Evolutionary conservation across 2,329 filamentous ascomycete species (phyloP), one percentile per base, ranked within the genome.

Genomic region (Alternaria brassicicola): DNA sequence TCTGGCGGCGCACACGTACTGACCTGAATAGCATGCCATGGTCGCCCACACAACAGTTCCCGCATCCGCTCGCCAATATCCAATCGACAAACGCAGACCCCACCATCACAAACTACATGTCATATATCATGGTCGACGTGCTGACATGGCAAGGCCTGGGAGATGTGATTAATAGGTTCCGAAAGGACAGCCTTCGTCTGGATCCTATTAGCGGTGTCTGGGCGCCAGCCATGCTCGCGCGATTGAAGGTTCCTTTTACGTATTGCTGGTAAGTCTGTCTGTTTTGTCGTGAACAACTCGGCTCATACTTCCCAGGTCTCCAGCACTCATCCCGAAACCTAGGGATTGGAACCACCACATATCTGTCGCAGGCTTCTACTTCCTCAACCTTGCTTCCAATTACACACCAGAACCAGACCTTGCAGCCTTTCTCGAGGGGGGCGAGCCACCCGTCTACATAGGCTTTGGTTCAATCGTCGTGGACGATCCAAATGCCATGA

Each of bases 111-210:
- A 96, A 95, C 67, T 94, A 91, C 70, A 83, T 96, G 55, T 91
- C 89, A 0, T 97, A 96, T 69, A 88, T 89, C 0, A 81, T 96
- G 19, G 90, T 96, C 2, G 93, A 97, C 66, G 91, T 96, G 85
- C 87, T 97, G 83, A 93, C 93, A 10, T 96, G 92, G 92, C 92
- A 97, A 77, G 93, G 92, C 0, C 80, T 97, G 4, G 93, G 93
- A 35, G 93, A 97, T 76, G 82, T 97, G 6, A 94, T 97, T 72
- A 97, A 98, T 72, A 85, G 88, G 10, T 97, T 97, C 70, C 84
- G 93, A 51, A 88, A 89, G 64, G 88, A 88, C 57, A 86, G 85
- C 13, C 82, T 96, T 1, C 89, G 90, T 25, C 80, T 97, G 1
- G 90, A 95, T 42, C 85, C 89, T 0, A 83, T 97, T 39, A 92